Evolutionary conservation across 2,329 filamentous ascomycete species (phyloP), one percentile per base, ranked within the genome.

Genomic region (Botryotinia calthae): DNA sequence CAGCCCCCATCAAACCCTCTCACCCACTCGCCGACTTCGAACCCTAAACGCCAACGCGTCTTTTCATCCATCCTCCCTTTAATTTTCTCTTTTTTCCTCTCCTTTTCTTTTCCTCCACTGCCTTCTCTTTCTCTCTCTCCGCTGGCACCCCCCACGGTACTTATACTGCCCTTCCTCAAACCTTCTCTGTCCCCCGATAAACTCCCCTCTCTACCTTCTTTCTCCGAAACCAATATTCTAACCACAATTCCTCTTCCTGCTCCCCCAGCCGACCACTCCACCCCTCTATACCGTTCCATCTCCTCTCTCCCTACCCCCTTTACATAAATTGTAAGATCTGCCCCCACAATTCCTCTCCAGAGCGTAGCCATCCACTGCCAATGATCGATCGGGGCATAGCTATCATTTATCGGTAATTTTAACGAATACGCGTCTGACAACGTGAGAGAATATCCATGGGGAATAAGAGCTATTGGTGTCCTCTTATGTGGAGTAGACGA

Each of bases 331-430:
- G 92, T 92, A 63, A 95, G 83, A 81, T 98, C 95, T 0, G 95
- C 90, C 0, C 92, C 93, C 1, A 95, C 87, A 71, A 93, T 92
- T 16, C 94, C 93, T 16, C 95, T 90, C 95, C 95, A 98, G 34
- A 98, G 87, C 61, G 93, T 95, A 51, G 95, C 95, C 85, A 96
- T 94, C 95, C 95, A 98, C 82, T 97, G 93, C 94, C 95, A 98
- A 83, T 98, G 95, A 78, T 97, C 94, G n/a, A 92, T 87, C 0
- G 93, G 90, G 25, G 89, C 88, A 81, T 97, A 97, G 10, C 87
- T 86, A 79, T 97, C 94, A 28, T 86, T 84, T 76, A 97, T 94
- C 1, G 92, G 91, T 61, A 95, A 89, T 22, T 86, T 85, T 71
- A 88, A 89, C 1, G 94, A 92, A 80, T 91, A 95, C 65, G 86